Conservation (phyloP, 495 filamentous ascomycete species). For the Elasticomyces elasticus region DNA sequence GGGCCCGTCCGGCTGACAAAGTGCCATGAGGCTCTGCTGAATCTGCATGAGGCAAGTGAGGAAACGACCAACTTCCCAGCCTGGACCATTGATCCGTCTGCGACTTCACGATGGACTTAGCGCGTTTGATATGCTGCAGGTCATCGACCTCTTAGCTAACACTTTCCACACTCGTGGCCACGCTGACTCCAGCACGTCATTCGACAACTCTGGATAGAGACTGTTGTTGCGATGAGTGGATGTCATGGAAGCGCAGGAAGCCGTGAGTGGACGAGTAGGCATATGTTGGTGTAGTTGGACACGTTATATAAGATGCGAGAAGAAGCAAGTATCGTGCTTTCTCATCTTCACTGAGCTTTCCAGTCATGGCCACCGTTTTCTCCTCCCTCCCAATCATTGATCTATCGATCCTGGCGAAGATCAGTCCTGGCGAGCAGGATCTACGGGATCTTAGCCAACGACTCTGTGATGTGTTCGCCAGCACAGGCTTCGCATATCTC, state of each 20-base stretch:
- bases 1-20: too few species aligned
- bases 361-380: slow-evolving; percentile 28
- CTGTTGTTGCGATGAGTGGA: background rate
- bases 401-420: slow-evolving; percentile 26
- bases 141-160: background rate
- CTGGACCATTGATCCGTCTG: background rate
- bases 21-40: background rate
- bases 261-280: background rate
- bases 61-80: background rate
- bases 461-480: slow-evolving; percentile 36
- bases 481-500: slow-evolving; percentile 40
- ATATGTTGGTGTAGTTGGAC: background rate
- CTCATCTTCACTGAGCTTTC: background rate
- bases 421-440: slow-evolving; percentile 17
- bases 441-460: slow-evolving; percentile 25
- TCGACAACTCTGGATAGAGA: background rate
- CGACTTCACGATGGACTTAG: background rate
- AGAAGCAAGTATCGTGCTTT: background rate
- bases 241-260: background rate
- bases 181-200: background rate
- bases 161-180: background rate
- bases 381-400: slow-evolving; percentile 39
- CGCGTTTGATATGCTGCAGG: background rate
- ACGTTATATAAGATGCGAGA: background rate
- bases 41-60: background rate